Conservation (phyloP, 805 yeast genomes). For the Starmerella cellae region DNA sequence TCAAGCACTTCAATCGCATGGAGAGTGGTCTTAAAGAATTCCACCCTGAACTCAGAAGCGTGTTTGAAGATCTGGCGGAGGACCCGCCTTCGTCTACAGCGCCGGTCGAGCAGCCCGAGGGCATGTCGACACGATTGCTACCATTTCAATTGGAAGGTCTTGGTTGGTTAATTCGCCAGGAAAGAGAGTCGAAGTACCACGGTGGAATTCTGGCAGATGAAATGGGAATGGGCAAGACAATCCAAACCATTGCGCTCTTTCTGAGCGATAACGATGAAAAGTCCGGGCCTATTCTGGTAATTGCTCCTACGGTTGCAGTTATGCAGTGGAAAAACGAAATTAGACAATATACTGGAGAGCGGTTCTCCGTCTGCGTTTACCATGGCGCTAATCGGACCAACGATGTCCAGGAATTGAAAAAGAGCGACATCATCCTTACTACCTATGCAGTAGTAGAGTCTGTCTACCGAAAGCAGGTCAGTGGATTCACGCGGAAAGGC, state of each 20-base stretch:
- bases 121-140: constrained; percentile 55
- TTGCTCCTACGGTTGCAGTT: constrained; percentile 96
- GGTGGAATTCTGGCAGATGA: constrained; percentile 97
- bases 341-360: constrained; percentile 63
- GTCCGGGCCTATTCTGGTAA: constrained; percentile 69
- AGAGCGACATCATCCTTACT: constrained; percentile 72
- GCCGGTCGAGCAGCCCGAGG: constrained; percentile 50
- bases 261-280: constrained; percentile 41
- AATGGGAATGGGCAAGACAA: constrained; percentile 99
- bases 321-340: constrained; percentile 98
- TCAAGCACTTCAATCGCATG: constrained; percentile 36
- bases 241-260: constrained; percentile 83
- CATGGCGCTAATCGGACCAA: constrained; percentile 76
- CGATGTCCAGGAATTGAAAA: constrained; percentile 40
- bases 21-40: constrained; percentile 53
- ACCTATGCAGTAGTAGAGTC: constrained; percentile 89
- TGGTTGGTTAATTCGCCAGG: constrained; percentile 78
- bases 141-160: constrained; percentile 94
- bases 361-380: constrained; percentile 53
- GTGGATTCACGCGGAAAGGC: constrained; percentile 67
- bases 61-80: constrained; percentile 51
- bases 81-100: constrained; percentile 31
- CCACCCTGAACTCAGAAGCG: constrained; percentile 66
- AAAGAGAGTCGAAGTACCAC: constrained; percentile 48
- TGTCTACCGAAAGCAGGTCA: constrained; percentile 63